A percentile compares a stretch with the other conserved stretches of the same genome.
These are phyloP conservation scores for Gastrolobium bilobum DNA, from an alignment of 306 rosid species.

Conservation along the genomic window DNA sequence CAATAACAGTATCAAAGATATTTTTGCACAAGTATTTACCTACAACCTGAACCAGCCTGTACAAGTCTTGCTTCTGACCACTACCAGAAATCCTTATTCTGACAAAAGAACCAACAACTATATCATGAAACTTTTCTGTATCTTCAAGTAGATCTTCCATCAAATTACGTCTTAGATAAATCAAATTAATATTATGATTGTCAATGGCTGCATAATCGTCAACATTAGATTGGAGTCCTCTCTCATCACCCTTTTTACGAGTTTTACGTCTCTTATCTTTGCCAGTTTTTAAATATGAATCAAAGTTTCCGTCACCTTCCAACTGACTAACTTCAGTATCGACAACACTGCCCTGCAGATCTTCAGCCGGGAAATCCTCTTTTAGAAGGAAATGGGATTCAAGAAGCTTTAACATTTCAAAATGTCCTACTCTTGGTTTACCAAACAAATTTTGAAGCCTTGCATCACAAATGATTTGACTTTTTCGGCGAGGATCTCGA, in stretches of 20 bases:
- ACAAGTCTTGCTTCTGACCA: slow-evolving; percentile 98
- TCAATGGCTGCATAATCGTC: slow-evolving; percentile 98
- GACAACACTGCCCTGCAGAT: slow-evolving; percentile 87
- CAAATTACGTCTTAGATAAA: slow-evolving; percentile 92
- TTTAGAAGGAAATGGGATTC: slow-evolving; percentile 94
- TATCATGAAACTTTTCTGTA: slow-evolving; percentile 76
- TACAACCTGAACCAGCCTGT: slow-evolving; percentile 96
- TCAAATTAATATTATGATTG: slow-evolving; percentile 87
- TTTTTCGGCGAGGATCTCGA: slow-evolving; percentile 95
- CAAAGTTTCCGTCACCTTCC: slow-evolving; percentile 81
- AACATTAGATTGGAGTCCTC: slow-evolving; percentile 82
- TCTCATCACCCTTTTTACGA: slow-evolving; percentile 81
- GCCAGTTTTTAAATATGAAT: slow-evolving; percentile 60
- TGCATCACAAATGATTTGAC: slow-evolving; percentile 90
- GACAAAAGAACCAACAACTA: slow-evolving; percentile 87
- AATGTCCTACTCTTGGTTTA: slow-evolving; percentile 98
- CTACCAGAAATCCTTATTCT: slow-evolving; percentile 98
- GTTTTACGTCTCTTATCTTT: slow-evolving; percentile 85
- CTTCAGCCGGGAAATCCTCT: slow-evolving; percentile 84
- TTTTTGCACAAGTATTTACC: slow-evolving; percentile 66
- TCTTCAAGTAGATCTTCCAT: slow-evolving; percentile 93
- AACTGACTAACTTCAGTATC: slow-evolving; percentile 85
- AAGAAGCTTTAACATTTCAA: slow-evolving; percentile 98
- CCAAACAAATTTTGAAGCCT: slow-evolving; percentile 95
- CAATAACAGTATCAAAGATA: slow-evolving; percentile 38